Percentiles rank a stretch among this genome's conserved stretches.
phyloP scores from a whole-genome alignment of 75 land plant genomes.

The Cunninghamia lanceolata region DNA sequence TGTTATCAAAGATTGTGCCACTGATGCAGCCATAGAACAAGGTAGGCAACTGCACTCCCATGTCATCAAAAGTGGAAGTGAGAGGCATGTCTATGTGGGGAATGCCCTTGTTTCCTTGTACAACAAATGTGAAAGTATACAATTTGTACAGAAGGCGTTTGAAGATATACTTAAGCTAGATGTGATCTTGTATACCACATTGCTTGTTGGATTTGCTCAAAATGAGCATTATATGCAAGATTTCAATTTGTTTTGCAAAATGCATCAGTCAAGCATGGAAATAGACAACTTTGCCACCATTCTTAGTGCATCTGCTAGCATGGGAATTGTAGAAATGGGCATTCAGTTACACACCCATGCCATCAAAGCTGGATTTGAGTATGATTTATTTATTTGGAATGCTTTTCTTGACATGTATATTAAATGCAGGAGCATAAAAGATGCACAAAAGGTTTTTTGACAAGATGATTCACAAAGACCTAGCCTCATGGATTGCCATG shows the following conservation, averaged over 20 bases:
- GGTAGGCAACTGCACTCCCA: constrained; percentile 36
- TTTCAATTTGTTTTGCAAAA: too few relatives aligned
- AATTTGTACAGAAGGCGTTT: background rate
- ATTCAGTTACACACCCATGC: constrained; percentile 43
- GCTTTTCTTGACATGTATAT: background rate
- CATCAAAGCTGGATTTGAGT: constrained; percentile 14
- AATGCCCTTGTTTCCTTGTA: constrained; percentile 62
- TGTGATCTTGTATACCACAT: background rate
- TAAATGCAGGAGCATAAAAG: background rate
- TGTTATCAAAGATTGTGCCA: constrained; percentile 45
- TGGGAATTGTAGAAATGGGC: constrained; percentile 25
- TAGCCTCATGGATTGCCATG: constrained; percentile 74
- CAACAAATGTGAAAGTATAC: constrained; percentile 33
- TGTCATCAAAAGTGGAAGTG: constrained; percentile 29
- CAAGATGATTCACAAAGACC: constrained; percentile 34
- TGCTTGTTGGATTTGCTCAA: background rate
- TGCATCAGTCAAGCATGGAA: constrained; percentile 13
- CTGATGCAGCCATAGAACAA: constrained; percentile 8
- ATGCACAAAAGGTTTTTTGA: constrained; percentile 46
- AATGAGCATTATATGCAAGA: background rate
- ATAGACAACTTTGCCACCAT: constrained; percentile 38
- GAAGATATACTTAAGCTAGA: background rate
- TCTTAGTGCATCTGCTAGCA: constrained; percentile 38
- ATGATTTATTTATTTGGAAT: constrained; percentile 12
- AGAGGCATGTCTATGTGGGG: too few relatives aligned